Base-by-base conservation (phyloP, 768 basidiomycete genomes). In the Serendipita vermifera region DNA sequence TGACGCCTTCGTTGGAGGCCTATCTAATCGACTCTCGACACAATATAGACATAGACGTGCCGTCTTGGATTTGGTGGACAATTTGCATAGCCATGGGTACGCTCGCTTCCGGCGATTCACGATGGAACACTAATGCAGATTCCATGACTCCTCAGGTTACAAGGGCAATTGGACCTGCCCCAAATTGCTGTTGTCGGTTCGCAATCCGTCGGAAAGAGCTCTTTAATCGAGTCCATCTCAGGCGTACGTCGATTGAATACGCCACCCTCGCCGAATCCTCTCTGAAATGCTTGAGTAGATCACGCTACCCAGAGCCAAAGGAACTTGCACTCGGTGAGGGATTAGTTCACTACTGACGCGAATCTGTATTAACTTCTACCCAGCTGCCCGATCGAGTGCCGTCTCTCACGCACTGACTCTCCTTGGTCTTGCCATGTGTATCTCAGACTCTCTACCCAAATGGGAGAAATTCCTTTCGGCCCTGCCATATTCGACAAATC, bases 151-250 rank as follows among this genome's bases (percentile, higher is more conserved):
- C 46, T 31, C 39, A 86, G 85, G 0, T 81, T 82, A 0, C 78
- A 85, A 59, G 70, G 75, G 13, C 82, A 87, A 54, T 77, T 88
- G 7, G 82, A 85, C 61, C 68, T 87, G 0, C 85, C 86, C 0
- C 77, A 79, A 59, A 85, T 87, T 31, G 81, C 79, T 0, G 85
- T 86, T 38, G 76, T 85, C 15, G 85, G 85, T 1, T 75, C 73
- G 1, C 85, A 87, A 60, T 83, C 80, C 38, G 82, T 82, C 0
- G 85, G 85, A 0, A 87, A 87, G 62, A 85, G 83, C 0, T 87
- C 85, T 0, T 71, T 87, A 3, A 86, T 87, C 11, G 85, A 87
- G 61, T 76, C 82, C 0, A 85, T 87, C 38, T 84, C 83, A 0
- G 56, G 62, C 15, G 46, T 51, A 31, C 4, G 24, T 5, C 20